Conservation (phyloP, 768 basidiomycete species). For the Tricholoma hemisulphureum region DNA sequence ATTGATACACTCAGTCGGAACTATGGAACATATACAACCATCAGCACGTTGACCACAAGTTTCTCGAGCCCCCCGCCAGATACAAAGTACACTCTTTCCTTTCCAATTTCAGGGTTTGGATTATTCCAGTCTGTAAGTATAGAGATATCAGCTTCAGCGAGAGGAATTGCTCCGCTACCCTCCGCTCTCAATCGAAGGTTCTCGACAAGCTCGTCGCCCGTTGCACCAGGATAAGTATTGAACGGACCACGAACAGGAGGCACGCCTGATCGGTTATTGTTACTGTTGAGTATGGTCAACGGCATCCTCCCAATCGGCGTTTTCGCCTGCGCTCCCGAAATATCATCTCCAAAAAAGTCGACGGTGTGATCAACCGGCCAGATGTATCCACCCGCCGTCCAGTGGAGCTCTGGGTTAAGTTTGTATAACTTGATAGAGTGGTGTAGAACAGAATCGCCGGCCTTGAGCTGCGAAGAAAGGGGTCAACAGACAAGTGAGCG, state of each 20-base stretch:
- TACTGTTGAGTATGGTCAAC: slow-evolving; percentile 18
- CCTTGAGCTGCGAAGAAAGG: slow-evolving; percentile 55
- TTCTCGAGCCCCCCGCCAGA: slow-evolving; percentile 67
- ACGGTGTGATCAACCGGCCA: slow-evolving; percentile 75
- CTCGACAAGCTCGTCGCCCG: slow-evolving; percentile 34
- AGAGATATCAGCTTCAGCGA: slow-evolving; percentile 61
- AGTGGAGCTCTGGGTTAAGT: slow-evolving; percentile 70
- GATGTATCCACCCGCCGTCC: slow-evolving; percentile 80
- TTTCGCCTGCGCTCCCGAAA: slow-evolving; percentile 18
- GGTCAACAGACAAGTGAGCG: neutral
- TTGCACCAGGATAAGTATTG: slow-evolving; percentile 24
- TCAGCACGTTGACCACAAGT: slow-evolving; percentile 70
- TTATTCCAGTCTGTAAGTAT: slow-evolving; percentile 41
- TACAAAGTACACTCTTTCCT: slow-evolving; percentile 69
- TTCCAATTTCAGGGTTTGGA: slow-evolving; percentile 48
- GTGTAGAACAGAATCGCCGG: slow-evolving; percentile 71
- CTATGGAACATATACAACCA: slow-evolving; percentile 67
- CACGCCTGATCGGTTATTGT: slow-evolving; percentile 20
- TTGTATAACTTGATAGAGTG: slow-evolving; percentile 78
- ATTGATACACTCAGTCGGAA: no score
- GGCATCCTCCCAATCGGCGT: slow-evolving; percentile 23
- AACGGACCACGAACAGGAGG: slow-evolving; percentile 47
- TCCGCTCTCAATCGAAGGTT: slow-evolving; percentile 55
- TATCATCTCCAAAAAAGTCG: slow-evolving; percentile 53
- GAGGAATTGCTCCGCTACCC: slow-evolving; percentile 63